Conservation (phyloP, 139 green algal genomes). For the Chlamydomonas eustigma region DNA sequence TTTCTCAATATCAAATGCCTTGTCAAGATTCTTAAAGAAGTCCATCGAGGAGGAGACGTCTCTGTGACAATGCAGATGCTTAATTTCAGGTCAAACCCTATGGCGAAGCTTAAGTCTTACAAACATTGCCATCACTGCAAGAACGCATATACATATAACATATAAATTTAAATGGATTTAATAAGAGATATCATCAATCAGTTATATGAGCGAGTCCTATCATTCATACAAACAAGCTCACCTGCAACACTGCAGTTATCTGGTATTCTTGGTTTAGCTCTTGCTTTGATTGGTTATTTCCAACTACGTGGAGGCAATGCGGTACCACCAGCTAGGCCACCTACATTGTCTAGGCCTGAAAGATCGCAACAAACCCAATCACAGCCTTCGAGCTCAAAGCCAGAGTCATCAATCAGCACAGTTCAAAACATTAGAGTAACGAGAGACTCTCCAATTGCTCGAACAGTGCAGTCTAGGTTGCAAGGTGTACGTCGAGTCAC, state of each 20-base stretch:
- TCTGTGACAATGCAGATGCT: neutral
- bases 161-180: no score
- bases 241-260: constrained; percentile 5
- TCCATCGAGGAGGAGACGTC: constrained; percentile 12
- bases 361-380: neutral
- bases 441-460: neutral
- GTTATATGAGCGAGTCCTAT: neutral
- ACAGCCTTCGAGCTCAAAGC: neutral
- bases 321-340: neutral
- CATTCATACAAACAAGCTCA: neutral
- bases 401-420: neutral
- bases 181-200: neutral
- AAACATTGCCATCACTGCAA: no score
- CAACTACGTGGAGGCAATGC: neutral
- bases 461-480: neutral
- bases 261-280: neutral
- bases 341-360: neutral
- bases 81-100: neutral
- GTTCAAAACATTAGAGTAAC: neutral
- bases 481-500: constrained; percentile 53
- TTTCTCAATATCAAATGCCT: constrained; percentile 31
- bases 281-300: neutral
- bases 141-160: no score
- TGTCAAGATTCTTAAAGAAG: constrained; percentile 28
- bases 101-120: neutral